Base-by-base conservation (phyloP, 2,329 filamentous ascomycete genomes). In the Aquanectria penicillioides region DNA sequence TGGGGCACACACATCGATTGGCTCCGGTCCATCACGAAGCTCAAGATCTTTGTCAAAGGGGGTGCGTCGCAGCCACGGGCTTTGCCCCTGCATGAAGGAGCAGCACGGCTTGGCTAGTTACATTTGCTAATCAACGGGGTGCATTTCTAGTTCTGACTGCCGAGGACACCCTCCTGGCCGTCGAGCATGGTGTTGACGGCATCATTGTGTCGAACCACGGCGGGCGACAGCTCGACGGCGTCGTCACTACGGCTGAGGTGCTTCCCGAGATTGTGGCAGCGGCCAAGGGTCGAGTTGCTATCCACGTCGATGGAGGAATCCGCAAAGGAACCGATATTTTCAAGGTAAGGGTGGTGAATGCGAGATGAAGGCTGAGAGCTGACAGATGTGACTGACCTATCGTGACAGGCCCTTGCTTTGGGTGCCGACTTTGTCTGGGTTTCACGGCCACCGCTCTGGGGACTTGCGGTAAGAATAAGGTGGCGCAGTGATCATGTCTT, bases 361-460 rank as follows among this genome's bases (percentile, higher is more conserved):
- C 2, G 2, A 20, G 17, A 10, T 37, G 3, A 9, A 15, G 15
- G 4, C 17, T n/a, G 9, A n/a, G 6, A 3, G 12, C 20, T 22
- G 4, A 3, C 11, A 6, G 8, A 23, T 18, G 6, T 17, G 1
- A 6, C 46, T 57, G 20, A 57, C 9, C 26, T 9, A 6, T n/a
- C 11, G 9, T n/a, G 5, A 17, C 12, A 58, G 55, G 55, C 55
- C 12, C 25, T 58, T 2, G 55, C 55, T 4, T 48, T 58, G 6
- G 55, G 55, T 20, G 55, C 55, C 6, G 55, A 58, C 26, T 58
- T 58, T 43, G 41, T 58, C 20, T 58, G 55, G 55, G 55, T 58
- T 8, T 40, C 55, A 36, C 48, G 55, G 5, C 55, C 55, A 15
- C 37, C 55, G 2, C 48, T 58, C 1, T 58, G 55, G 48, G 55